A percentile compares a stretch with the other conserved stretches of the same genome.
Evolutionary conservation across 2,329 filamentous ascomycete genomes (phyloP).

Genomic region (Ophiocordyceps camponoti-leonardi): DNA sequence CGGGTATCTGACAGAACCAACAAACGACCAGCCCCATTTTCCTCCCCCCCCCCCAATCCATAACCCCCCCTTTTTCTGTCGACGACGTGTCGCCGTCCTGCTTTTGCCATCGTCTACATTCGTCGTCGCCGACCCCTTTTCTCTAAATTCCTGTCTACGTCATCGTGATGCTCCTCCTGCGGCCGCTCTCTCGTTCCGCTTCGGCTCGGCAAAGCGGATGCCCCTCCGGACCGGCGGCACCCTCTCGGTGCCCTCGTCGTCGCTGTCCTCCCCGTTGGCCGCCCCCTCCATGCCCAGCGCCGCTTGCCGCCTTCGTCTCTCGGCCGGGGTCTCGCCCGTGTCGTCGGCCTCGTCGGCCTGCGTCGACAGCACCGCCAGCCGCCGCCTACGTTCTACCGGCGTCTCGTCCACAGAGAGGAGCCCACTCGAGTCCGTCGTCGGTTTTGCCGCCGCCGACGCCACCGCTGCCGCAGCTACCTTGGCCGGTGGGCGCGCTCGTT

Average conservation of each 20-base stretch:
- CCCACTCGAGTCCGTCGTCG: neutral
- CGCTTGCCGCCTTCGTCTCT: constrained; percentile 55
- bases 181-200: neutral
- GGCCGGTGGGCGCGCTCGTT: constrained; percentile 3
- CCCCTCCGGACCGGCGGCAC: constrained; percentile 34
- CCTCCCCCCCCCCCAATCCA: neutral
- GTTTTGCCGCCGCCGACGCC: neutral
- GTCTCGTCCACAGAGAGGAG: constrained; percentile 34
- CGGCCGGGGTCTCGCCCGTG: constrained; percentile 53
- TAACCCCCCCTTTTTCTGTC: neutral
- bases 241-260: constrained; percentile 39
- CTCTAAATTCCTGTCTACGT: neutral
- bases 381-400: constrained; percentile 49
- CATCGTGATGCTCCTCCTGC: neutral
- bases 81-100: neutral
- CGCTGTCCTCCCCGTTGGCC: constrained; percentile 31
- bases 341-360: constrained; percentile 20
- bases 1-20: neutral
- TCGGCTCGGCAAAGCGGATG: constrained; percentile 42
- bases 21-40: neutral
- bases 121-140: neutral
- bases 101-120: neutral
- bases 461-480: neutral
- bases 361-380: constrained; percentile 34
- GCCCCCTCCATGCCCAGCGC: constrained; percentile 44